Base-by-base conservation (phyloP, 75 land plant genomes). In the Larix kaempferi region DNA sequence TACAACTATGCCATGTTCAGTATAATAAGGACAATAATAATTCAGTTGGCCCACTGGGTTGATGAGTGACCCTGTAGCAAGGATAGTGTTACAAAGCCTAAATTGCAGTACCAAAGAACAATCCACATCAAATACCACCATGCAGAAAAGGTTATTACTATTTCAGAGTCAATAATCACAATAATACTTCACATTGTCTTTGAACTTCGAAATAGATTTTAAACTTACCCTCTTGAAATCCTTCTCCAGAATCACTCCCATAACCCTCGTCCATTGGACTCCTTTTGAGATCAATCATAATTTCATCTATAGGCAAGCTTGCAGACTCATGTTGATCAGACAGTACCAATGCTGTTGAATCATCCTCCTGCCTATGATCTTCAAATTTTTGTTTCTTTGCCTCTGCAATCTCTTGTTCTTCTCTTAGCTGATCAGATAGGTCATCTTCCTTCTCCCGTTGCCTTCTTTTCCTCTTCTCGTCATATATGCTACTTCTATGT, bases 361-460 rank as follows among this genome's bases (percentile, higher is more conserved):
- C 84, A 60, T 85, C 85, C 60, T 71, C 59, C 37, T 79, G 85
- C 29, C 85, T 67, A 62, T 86, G 56, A 73, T 94, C 91, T 65
- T 88, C 89, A 4, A 63, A 27, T 19, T 83, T 92, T 22, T 80
- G 85, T 82, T 27, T 90, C 79, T 89, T 90, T 16, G 95, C 93
- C 79, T 91, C 94, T 54, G 83, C 85, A 85, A 88, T 88, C 81
- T 94, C 98, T 77, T 94, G 92, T 52, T 91, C 93, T 73, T 98
- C 99, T 78, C 83, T 96, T 14, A 80, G 25, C 80, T 85, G 84
- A 80, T 98, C 99, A 54, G 73, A 76, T 73, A 83, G 37, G 79
- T 98, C 99, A 1, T 98, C 99, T 39, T 98, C 99, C 78, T 86
- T 90, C 77, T 98, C 99, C 16, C 96, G 52, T 73, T 71, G 82